Evolutionary conservation across 352 stramenopile genomes (phyloP).

Genomic region (Phytophthora quininea): DNA sequence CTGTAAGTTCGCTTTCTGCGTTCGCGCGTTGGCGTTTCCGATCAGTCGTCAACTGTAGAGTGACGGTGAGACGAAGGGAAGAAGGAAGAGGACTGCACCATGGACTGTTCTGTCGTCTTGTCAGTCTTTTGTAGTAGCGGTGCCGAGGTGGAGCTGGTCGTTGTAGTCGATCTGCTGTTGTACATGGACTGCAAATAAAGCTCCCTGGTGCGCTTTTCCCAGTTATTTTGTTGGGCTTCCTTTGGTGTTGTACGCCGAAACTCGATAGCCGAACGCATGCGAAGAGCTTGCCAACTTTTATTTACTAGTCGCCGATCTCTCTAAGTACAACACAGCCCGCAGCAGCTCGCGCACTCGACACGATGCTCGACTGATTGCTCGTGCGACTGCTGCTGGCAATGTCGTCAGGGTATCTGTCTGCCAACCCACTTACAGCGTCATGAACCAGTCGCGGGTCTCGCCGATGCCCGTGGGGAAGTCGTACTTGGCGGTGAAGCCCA

Average conservation of each 20-base stretch:
- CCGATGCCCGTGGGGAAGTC: conserved; percentile 68
- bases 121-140: conserved; percentile 36
- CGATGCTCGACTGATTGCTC: neutral
- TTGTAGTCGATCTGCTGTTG: conserved; percentile 26
- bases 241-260: neutral
- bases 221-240: neutral
- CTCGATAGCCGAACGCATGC: neutral
- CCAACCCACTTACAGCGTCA: conserved; percentile 34
- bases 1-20: conserved; percentile 34
- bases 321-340: conserved; percentile 22
- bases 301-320: conserved; percentile 6
- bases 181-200: conserved; percentile 40
- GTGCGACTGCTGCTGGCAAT: conserved; percentile 12
- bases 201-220: conserved; percentile 23
- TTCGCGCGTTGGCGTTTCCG: conserved; percentile 5
- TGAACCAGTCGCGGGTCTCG: conserved; percentile 83
- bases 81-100: conserved; percentile 24
- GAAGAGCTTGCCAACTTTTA: neutral
- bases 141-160: conserved; percentile 30
- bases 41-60: conserved; percentile 29
- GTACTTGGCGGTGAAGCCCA: conserved; percentile 77
- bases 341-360: neutral
- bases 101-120: conserved; percentile 29
- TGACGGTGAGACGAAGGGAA: conserved; percentile 22
- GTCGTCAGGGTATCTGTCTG: conserved; percentile 8